Conservation (phyloP, 306 rosid species). For the Sesbania bispinosa region DNA sequence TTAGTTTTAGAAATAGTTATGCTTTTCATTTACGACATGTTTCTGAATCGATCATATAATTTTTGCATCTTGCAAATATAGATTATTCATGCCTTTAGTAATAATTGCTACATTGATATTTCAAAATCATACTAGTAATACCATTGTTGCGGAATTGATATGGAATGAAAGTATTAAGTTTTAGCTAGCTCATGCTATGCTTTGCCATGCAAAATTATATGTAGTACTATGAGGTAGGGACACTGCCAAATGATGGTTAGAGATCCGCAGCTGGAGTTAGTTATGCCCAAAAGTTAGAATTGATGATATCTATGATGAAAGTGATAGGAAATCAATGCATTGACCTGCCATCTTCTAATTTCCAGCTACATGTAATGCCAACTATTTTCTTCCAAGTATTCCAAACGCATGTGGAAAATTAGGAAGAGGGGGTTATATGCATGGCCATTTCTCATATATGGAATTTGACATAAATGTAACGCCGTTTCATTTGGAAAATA, state of each 20-base stretch:
- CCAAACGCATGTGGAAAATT: background rate
- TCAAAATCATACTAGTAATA: no score
- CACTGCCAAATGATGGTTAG: background rate
- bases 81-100: no score
- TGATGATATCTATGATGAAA: constrained; percentile 4
- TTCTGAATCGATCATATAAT: no score
- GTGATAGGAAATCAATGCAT: constrained; percentile 1
- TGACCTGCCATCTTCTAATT: constrained; percentile 24
- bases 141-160: no score
- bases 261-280: background rate
- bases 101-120: no score
- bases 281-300: constrained; percentile 1
- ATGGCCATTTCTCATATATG: background rate
- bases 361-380: constrained; percentile 36
- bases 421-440: background rate
- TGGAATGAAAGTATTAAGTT: no score
- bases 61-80: no score
- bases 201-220: background rate
- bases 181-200: no score
- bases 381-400: background rate
- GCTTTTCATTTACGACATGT: no score
- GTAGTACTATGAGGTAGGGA: background rate
- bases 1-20: no score
- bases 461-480: background rate
- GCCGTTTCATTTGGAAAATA: background rate